Base-by-base conservation (phyloP, 1,284 basidiomycete genomes). In the Chalciporus piperatoides region DNA sequence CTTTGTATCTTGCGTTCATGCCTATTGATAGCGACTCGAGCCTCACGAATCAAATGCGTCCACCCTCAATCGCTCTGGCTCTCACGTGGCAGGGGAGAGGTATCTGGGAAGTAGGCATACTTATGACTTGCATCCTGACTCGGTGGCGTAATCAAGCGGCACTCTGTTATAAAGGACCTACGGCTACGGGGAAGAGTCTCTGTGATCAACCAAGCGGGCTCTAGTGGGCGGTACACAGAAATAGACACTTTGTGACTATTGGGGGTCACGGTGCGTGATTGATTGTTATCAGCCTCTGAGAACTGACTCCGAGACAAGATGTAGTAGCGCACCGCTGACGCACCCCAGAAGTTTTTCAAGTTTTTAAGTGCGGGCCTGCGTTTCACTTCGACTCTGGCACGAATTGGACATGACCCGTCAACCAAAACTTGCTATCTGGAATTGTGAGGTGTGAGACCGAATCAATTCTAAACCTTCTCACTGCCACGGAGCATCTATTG, bases 41-140 rank as follows among this genome's bases (percentile, higher is more conserved):
- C 68, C 90, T 89, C 54, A 94, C 75, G 64, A 93, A 93, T 23
- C 93, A 70, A 2, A 93, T 73, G 49, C 88, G 73, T 5, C 85
- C 86, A 21, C 72, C 73, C 24, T 82, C 78, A 49, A 85, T 80
- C 60, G 83, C 78, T 63, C 8, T 35, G 7, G 33, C 33, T 35
- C 33, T 17, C 33, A 35, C 33, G n/a, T 9, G n/a, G 1, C n/a
- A 32, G 30, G 30, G 30, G 30, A 32, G 11, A 12, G 12, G 21
- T 23, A 23, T 23, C 21, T 4, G 21, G 21, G 21, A 23, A 32
- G 30, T n/a, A 32, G 14, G n/a, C 12, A 12, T n/a, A 32, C 21
- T 10, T 24, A 11, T 14, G n/a, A 38, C n/a, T 17, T 10, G 28
- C 10, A 12, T 5, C 28, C 28, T 12, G 30, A 32, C 12, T 32